Percentiles rank a stretch among this genome's conserved stretches.
Conservation (phyloP, 2,329 filamentous ascomycete species). For the Setomelanomma holmii region DNA sequence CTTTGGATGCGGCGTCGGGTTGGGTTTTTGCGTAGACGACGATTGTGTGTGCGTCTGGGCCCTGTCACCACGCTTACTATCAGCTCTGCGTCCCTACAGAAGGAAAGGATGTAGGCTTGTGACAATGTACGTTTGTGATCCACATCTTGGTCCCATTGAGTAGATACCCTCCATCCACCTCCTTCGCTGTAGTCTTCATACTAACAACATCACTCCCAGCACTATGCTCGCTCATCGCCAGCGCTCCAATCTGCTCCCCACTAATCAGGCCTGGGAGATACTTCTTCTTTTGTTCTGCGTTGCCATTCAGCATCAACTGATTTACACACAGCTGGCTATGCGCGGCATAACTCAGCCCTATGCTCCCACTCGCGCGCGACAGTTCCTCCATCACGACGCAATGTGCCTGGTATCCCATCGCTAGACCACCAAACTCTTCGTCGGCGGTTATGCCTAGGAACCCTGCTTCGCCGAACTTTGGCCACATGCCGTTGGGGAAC, state of each 20-base stretch:
- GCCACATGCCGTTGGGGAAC: slow-evolving; percentile 92
- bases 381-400: slow-evolving; percentile 96
- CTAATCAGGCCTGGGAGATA: slow-evolving; percentile 83
- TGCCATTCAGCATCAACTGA: slow-evolving; percentile 90
- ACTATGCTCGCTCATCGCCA: slow-evolving; percentile 94
- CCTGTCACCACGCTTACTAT: slow-evolving; percentile 39
- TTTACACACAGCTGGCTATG: slow-evolving; percentile 97
- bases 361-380: slow-evolving; percentile 82
- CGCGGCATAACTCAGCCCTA: slow-evolving; percentile 91
- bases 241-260: slow-evolving; percentile 80
- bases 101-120: no score
- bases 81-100: not conserved
- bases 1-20: slow-evolving; percentile 80
- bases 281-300: slow-evolving; percentile 75
- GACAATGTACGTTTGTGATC: slow-evolving; percentile 83
- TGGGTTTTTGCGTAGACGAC: slow-evolving; percentile 97
- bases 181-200: slow-evolving; percentile 86
- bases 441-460: slow-evolving; percentile 93
- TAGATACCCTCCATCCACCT: slow-evolving; percentile 82
- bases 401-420: slow-evolving; percentile 95
- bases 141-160: slow-evolving; percentile 97
- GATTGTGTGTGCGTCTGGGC: slow-evolving; percentile 89
- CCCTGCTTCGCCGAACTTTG: slow-evolving; percentile 87
- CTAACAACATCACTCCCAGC: slow-evolving; percentile 93
- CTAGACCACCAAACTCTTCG: slow-evolving; percentile 87